Evolutionary conservation across 257 asterid genomes (phyloP).

Genomic region (Handroanthus guayacan): DNA sequence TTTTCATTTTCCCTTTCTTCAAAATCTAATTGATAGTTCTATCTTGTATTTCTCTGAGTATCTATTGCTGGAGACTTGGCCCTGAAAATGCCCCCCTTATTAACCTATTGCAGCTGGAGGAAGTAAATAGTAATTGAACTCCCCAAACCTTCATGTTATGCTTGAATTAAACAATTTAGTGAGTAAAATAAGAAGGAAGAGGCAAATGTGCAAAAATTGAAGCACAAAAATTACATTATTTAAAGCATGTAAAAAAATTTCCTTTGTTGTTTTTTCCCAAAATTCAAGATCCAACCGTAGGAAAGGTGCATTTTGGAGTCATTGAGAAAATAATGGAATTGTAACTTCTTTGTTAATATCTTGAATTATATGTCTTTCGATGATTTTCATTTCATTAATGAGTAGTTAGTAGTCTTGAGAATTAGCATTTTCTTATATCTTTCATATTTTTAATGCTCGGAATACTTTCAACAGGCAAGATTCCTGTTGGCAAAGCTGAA

Average conservation of each 20-base stretch:
- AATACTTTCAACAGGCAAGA: slow-evolving; percentile 75
- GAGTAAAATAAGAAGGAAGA: no score
- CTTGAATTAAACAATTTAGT: no score
- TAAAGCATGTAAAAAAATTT: no score
- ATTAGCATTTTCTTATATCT: neutral
- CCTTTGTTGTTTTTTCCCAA: no score
- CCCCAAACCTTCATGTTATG: no score
- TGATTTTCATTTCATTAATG: neutral
- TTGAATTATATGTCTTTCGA: neutral
- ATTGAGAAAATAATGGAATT: slow-evolving; percentile 1
- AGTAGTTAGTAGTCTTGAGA: neutral
- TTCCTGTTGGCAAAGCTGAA: slow-evolving; percentile 94
- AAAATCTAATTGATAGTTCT: neutral
- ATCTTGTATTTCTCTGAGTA: slow-evolving; percentile 3
- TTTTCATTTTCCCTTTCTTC: neutral
- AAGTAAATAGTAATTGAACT: neutral
- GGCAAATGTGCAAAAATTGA: no score
- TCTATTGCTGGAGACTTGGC: slow-evolving; percentile 2
- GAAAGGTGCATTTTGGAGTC: neutral
- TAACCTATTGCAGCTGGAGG: slow-evolving; percentile 16
- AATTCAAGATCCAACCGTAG: no score
- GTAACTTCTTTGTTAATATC: neutral
- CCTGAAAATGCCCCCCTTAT: slow-evolving; percentile 2
- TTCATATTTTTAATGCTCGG: slow-evolving; percentile 5
- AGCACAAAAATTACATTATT: no score